Base-by-base conservation (phyloP, 2,329 filamentous ascomycete genomes). In the Fusarium pseudonygamai region DNA sequence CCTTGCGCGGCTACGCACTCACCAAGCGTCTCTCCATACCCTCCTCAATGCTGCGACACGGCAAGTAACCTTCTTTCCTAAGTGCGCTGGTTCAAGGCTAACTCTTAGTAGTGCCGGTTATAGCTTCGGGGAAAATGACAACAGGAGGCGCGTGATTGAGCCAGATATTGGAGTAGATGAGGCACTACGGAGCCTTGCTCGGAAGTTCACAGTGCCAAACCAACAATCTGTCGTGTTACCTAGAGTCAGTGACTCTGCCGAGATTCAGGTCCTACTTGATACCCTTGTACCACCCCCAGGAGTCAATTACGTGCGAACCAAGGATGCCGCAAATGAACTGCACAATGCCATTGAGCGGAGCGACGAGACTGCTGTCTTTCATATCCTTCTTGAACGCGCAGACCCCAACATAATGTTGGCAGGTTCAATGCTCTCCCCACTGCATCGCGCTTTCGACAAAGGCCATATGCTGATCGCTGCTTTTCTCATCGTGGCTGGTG, bases 401-500 rank as follows among this genome's bases (percentile, higher is more conserved):
- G 77, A 78, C 43, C 77, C 77, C 20, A 78, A 78, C 49, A 78
- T 78, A 49, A 69, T 67, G 34, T 45, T 78, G 22, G 67, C 75
- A 13, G 77, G 77, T 8, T 78, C 77, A 20, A 76, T 78, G 74
- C 62, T 78, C 22, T 78, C 77, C 8, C 77, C 77, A 8, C 39
- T 78, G n/a, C 77, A 78, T 59, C 73, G 77, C 18, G 77, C 77
- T 32, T 78, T 78, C 55, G 69, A 78, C 20, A 73, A 77, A 46
- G 60, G 66, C 22, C 77, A 78, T 52, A 71, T 78, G 67, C 39
- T 78, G 20, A 78, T 78, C 34, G 77, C 75, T 32, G 77, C 77
- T 30, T 76, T 78, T 46, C 75, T 78, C 26, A 77, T 77, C 22
- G 77, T 78, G 9, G 75, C 77, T 24, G 77, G 77, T 12, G 77